Evolutionary conservation across 768 basidiomycete species (phyloP).

Genomic region (Tricholoma sp.): DNA sequence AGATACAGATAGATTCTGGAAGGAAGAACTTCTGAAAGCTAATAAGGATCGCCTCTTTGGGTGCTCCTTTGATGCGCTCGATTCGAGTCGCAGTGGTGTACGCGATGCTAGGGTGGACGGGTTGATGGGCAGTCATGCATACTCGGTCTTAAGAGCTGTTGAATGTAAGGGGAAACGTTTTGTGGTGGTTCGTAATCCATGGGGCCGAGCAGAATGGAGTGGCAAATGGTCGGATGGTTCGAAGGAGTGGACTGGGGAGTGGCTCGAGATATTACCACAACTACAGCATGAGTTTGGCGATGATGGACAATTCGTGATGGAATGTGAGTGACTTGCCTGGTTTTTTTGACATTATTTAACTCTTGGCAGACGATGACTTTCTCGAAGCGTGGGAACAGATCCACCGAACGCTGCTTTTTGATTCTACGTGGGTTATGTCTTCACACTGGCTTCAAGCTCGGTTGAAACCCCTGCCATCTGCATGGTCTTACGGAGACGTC

Average conservation of each 20-base stretch:
- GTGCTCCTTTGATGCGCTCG: conserved; percentile 37
- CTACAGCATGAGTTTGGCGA: conserved; percentile 34
- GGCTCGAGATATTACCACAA: conserved; percentile 29
- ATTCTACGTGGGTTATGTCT: conserved; percentile 44
- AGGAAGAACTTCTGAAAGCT: conserved; percentile 44
- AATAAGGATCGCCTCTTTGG: conserved; percentile 51
- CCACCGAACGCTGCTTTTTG: conserved; percentile 45
- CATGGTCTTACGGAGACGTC: conserved; percentile 52
- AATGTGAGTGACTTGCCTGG: conserved; percentile 20
- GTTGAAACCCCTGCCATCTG: conserved; percentile 35
- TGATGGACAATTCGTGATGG: conserved; percentile 42
- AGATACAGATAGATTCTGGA: conserved; percentile 47
- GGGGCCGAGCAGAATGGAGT: conserved; percentile 37
- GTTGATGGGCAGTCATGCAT: conserved; percentile 34
- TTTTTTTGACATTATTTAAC: neutral
- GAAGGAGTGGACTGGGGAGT: conserved; percentile 38
- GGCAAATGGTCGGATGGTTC: conserved; percentile 39
- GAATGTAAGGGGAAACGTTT: conserved; percentile 38
- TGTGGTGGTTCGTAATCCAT: conserved; percentile 40
- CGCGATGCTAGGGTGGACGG: conserved; percentile 23
- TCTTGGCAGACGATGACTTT: conserved; percentile 39
- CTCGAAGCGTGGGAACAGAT: conserved; percentile 41
- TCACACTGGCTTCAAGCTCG: conserved; percentile 46
- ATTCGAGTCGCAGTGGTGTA: conserved; percentile 21
- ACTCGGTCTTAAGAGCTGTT: conserved; percentile 36